These are phyloP conservation scores for Boeremia lycopersici DNA, from an alignment of 2,329 filamentous ascomycete genomes.

Conservation along the genomic window DNA sequence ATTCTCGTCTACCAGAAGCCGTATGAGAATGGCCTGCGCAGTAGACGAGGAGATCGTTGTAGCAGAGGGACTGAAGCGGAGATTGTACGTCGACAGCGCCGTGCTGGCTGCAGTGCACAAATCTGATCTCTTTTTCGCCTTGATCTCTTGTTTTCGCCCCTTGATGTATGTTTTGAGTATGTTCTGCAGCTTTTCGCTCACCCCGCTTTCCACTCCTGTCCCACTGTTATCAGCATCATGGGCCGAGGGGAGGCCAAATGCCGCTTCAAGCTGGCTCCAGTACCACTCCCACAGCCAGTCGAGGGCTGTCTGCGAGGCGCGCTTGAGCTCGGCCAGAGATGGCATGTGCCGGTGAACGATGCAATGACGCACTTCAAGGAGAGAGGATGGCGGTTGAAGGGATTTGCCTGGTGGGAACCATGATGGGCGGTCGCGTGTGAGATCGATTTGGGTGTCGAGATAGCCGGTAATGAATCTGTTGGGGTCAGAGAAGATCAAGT, in stretches of 20 bases:
- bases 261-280: constrained; percentile 65
- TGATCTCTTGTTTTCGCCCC: constrained; percentile 40
- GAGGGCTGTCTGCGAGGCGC: constrained; percentile 72
- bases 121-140: constrained; percentile 14
- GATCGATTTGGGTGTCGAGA: constrained; percentile 64
- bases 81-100: constrained; percentile 23
- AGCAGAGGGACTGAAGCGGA: constrained; percentile 12
- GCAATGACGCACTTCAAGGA: constrained; percentile 89
- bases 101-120: constrained; percentile 22
- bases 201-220: background rate
- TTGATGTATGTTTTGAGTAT: constrained; percentile 45
- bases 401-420: constrained; percentile 32
- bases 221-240: background rate
- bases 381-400: constrained; percentile 62
- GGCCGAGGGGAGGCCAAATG: constrained; percentile 19
- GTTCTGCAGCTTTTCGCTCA: constrained; percentile 30
- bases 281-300: constrained; percentile 90
- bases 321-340: constrained; percentile 72
- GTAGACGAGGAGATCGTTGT: constrained; percentile 19
- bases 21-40: constrained; percentile 8
- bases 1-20: background rate
- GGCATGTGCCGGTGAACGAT: constrained; percentile 89
- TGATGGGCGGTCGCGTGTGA: constrained; percentile 36
- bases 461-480: constrained; percentile 79
- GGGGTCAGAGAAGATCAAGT: background rate